phyloP scores from a whole-genome alignment of 208 protist genomes.

The Crithidia brevicula region DNA sequence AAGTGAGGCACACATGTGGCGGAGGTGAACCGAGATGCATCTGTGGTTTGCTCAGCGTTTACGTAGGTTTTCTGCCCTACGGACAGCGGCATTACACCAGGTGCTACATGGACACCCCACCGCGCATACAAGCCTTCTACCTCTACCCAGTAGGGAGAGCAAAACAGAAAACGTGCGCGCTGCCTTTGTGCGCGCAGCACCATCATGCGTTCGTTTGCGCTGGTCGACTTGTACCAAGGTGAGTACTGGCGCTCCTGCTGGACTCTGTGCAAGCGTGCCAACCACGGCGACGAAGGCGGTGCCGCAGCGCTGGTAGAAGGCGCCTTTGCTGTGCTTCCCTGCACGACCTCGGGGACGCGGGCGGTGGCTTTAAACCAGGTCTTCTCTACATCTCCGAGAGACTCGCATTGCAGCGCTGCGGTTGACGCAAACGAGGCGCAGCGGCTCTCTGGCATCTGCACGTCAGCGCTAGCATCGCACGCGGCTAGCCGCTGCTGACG shows the following conservation, averaged over 20 bases:
- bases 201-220: background rate
- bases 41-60: constrained; percentile 66
- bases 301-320: no score
- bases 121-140: constrained; percentile 27
- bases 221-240: no score
- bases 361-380: no score
- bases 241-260: background rate
- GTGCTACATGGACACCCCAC: constrained; percentile 42
- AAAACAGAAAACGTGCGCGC: constrained; percentile 25
- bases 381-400: no score
- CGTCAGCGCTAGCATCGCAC: background rate
- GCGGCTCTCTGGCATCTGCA: background rate
- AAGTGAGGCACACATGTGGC: constrained; percentile 38
- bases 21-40: constrained; percentile 49
- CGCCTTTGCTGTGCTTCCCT: background rate
- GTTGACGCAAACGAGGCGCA: no score
- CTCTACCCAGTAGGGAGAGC: constrained; percentile 60
- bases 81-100: constrained; percentile 21
- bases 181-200: background rate
- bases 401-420: no score
- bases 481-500: constrained; percentile 10
- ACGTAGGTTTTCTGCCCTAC: constrained; percentile 15
- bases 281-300: constrained; percentile 10
- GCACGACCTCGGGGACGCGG: no score
- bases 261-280: constrained; percentile 18